phyloP scores from a whole-genome alignment of 306 rosid species.

The Lathyrus oleraceus region DNA sequence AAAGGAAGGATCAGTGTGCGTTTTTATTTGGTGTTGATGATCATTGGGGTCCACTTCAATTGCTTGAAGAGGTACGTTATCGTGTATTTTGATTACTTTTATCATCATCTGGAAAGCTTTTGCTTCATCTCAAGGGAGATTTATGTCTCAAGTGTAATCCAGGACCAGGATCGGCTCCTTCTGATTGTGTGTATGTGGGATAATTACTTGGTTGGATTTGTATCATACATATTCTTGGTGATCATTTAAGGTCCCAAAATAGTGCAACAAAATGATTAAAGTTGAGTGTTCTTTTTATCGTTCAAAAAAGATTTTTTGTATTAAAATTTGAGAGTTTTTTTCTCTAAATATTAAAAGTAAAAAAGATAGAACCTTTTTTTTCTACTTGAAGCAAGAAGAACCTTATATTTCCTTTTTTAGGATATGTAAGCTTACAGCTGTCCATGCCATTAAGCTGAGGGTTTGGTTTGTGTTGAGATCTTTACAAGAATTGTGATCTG shows the following conservation, averaged over 20 bases:
- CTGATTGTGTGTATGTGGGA: background rate
- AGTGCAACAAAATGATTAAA: slow-evolving; percentile 2
- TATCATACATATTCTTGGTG: background rate
- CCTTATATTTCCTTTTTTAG: background rate
- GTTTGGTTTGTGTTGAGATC: background rate
- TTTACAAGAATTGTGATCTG: background rate
- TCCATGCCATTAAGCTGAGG: background rate
- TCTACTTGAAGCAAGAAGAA: background rate
- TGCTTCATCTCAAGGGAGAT: slow-evolving; percentile 15
- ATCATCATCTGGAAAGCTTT: slow-evolving; percentile 25
- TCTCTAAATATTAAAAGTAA: background rate
- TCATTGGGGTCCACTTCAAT: slow-evolving; percentile 91
- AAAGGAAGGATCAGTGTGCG: slow-evolving; percentile 59
- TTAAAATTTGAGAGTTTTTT: background rate
- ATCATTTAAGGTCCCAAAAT: slow-evolving; percentile 17
- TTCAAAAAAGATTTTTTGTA: background rate
- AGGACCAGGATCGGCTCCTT: slow-evolving; percentile 1
- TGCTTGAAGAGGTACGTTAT: slow-evolving; percentile 74
- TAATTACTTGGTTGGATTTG: slow-evolving; percentile 8
- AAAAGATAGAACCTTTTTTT: background rate
- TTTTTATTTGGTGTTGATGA: slow-evolving; percentile 79
- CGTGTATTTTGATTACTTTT: slow-evolving; percentile 1
- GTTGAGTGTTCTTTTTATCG: background rate
- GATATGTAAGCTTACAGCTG: background rate
- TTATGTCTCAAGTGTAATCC: slow-evolving; percentile 17